phyloP scores from a whole-genome alignment of 495 filamentous ascomycete genomes.

The Saxophila tyrrhenica region DNA sequence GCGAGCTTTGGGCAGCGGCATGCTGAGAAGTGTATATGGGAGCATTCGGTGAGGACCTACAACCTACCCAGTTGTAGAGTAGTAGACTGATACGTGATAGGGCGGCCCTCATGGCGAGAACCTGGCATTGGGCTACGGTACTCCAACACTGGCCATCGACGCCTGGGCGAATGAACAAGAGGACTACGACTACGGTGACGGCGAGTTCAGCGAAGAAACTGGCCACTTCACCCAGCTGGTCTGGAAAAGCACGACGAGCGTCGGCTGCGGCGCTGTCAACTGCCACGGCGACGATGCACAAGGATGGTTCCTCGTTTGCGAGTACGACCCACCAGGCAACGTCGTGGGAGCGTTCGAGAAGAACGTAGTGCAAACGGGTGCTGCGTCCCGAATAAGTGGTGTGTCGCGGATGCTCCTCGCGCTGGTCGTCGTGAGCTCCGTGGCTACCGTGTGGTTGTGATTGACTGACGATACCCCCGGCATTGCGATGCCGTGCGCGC shows the following conservation, averaged over 20 bases:
- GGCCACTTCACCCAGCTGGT: slow-evolving; percentile 82
- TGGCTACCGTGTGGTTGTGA: neutral
- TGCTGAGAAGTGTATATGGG: slow-evolving; percentile 45
- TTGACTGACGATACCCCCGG: neutral
- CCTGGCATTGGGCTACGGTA: slow-evolving; percentile 55
- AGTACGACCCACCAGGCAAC: slow-evolving; percentile 69
- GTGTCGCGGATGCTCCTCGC: neutral
- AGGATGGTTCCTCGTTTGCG: slow-evolving; percentile 70
- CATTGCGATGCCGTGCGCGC: neutral
- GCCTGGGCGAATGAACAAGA: slow-evolving; percentile 56
- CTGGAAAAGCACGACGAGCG: slow-evolving; percentile 56
- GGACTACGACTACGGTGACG: slow-evolving; percentile 46
- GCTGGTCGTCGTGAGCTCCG: neutral
- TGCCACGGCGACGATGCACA: slow-evolving; percentile 41
- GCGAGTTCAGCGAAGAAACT: slow-evolving; percentile 51
- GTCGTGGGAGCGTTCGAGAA: slow-evolving; percentile 45
- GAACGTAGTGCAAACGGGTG: slow-evolving; percentile 34
- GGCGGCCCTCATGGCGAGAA: slow-evolving; percentile 68
- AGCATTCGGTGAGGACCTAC: slow-evolving; percentile 42
- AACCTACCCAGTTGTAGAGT: neutral
- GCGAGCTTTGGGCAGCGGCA: slow-evolving; percentile 43
- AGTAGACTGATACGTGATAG: slow-evolving; percentile 23
- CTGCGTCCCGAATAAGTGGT: neutral
- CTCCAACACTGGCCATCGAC: slow-evolving; percentile 47
- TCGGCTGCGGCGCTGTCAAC: slow-evolving; percentile 56